These are phyloP conservation scores for Hypomontagnella submonticulosa DNA, from an alignment of 495 filamentous ascomycete genomes.

Conservation along the genomic window DNA sequence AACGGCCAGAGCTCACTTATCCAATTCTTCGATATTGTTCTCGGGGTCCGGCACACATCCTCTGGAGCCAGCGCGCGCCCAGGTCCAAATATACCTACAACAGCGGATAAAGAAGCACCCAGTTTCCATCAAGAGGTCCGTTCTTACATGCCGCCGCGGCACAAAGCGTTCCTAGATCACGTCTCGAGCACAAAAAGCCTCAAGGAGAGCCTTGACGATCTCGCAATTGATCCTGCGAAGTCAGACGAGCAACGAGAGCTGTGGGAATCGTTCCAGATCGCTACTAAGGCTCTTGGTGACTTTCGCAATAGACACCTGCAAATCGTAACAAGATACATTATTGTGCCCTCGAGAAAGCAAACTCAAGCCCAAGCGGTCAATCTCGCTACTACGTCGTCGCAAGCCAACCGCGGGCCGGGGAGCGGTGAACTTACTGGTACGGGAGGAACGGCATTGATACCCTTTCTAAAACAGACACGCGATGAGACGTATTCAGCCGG, in stretches of 20 bases:
- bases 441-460: slow-evolving; percentile 89
- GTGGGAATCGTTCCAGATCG: slow-evolving; percentile 78
- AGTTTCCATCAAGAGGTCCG: slow-evolving; percentile 93
- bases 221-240: slow-evolving; percentile 64
- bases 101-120: slow-evolving; percentile 78
- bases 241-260: slow-evolving; percentile 66
- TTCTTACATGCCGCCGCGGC: slow-evolving; percentile 89
- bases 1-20: slow-evolving; percentile 96
- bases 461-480: slow-evolving; percentile 93
- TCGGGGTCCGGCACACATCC: slow-evolving; percentile 87
- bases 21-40: slow-evolving; percentile 89
- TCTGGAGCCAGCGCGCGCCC: slow-evolving; percentile 77
- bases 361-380: slow-evolving; percentile 59
- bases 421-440: slow-evolving; percentile 82
- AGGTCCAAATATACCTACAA: slow-evolving; percentile 77
- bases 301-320: slow-evolving; percentile 91
- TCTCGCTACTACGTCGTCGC: slow-evolving; percentile 67
- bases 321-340: slow-evolving; percentile 93
- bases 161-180: slow-evolving; percentile 82
- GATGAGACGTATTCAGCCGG: slow-evolving; percentile 89
- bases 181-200: slow-evolving; percentile 80
- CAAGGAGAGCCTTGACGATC: slow-evolving; percentile 76
- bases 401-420: slow-evolving; percentile 35
- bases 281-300: slow-evolving; percentile 79
- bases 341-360: slow-evolving; percentile 67